Conservation (phyloP, 176 grass and related monocot species). For the Musa schizocarpa region DNA sequence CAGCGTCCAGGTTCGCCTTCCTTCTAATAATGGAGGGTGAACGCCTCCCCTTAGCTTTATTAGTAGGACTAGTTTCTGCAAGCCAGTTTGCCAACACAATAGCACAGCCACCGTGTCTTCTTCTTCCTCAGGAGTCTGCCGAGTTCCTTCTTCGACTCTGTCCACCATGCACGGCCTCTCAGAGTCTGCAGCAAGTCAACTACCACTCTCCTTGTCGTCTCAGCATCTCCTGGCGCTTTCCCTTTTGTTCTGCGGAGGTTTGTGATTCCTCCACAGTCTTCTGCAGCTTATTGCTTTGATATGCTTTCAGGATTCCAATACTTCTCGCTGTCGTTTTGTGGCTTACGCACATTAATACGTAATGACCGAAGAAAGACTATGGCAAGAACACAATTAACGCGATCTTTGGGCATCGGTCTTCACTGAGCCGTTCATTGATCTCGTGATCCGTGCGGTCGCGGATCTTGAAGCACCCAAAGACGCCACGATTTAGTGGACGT, state of each 20-base stretch:
- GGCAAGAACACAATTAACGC: too few relatives aligned
- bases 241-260: neutral
- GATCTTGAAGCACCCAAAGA: neutral
- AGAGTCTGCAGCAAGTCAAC: neutral
- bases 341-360: too few relatives aligned
- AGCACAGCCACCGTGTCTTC: neutral
- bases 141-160: too few relatives aligned
- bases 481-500: neutral
- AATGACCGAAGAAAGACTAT: too few relatives aligned
- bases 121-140: neutral
- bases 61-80: neutral
- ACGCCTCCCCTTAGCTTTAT: neutral
- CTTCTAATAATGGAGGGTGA: constrained; percentile 6
- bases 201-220: too few relatives aligned
- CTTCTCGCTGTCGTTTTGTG: too few relatives aligned
- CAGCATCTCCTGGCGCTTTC: neutral
- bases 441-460: neutral
- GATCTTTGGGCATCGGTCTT: too few relatives aligned
- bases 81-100: neutral
- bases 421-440: neutral
- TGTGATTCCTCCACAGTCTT: neutral
- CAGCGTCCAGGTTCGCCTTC: neutral
- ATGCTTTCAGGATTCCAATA: too few relatives aligned
- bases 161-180: neutral
- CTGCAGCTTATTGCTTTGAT: neutral